Conservation (phyloP, 805 yeast species). For the Teunomyces aglyptinius region DNA sequence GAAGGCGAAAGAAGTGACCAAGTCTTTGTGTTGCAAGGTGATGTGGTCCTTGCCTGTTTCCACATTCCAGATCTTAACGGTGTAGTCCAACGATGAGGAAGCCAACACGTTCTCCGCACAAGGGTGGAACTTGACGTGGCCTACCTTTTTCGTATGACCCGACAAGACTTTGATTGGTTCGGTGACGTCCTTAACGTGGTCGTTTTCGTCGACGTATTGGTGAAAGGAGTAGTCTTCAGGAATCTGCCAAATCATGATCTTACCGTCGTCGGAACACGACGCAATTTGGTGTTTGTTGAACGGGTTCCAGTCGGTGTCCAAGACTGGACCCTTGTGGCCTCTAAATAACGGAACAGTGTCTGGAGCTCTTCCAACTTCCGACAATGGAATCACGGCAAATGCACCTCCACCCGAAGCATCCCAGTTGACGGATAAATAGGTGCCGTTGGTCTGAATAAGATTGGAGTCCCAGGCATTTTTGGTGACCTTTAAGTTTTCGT, state of each 20-base stretch:
- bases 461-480: slow-evolving; percentile 97
- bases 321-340: slow-evolving; percentile 93
- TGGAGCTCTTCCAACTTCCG: slow-evolving; percentile 88
- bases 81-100: slow-evolving; percentile 84
- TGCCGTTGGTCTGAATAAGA: slow-evolving; percentile 81
- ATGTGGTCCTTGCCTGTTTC: slow-evolving; percentile 67
- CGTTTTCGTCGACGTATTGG: slow-evolving; percentile 51
- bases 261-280: slow-evolving; percentile 35
- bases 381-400: slow-evolving; percentile 85
- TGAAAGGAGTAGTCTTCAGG: slow-evolving; percentile 80
- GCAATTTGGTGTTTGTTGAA: slow-evolving; percentile 61
- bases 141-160: slow-evolving; percentile 94
- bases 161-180: slow-evolving; percentile 65
- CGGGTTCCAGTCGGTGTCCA: slow-evolving; percentile 95
- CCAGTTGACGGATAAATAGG: slow-evolving; percentile 86
- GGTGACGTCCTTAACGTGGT: slow-evolving; percentile 59
- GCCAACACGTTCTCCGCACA: slow-evolving; percentile 84
- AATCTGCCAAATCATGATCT: slow-evolving; percentile 81
- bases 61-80: slow-evolving; percentile 89
- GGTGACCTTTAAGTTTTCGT: slow-evolving; percentile 74
- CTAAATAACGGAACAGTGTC: slow-evolving; percentile 91
- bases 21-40: slow-evolving; percentile 81
- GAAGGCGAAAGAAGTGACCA: slow-evolving; percentile 91
- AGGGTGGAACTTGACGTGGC: slow-evolving; percentile 89
- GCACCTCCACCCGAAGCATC: slow-evolving; percentile 97